phyloP scores from a whole-genome alignment of 495 filamentous ascomycete genomes.

The Hypoxylon fuscum region DNA sequence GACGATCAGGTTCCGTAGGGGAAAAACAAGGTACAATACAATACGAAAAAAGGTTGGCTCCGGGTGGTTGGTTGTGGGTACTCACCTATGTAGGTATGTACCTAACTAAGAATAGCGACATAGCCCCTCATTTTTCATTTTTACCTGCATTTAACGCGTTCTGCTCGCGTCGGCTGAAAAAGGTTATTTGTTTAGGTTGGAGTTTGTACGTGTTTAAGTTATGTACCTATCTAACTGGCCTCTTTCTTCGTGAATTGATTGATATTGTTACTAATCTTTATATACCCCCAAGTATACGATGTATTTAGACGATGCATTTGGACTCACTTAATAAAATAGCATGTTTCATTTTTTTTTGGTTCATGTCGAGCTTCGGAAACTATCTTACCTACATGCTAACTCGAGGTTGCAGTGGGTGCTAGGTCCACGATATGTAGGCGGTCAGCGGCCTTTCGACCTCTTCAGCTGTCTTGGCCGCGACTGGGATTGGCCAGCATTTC shows the following conservation, averaged over 20 bases:
- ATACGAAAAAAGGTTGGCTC: slow-evolving; percentile 22
- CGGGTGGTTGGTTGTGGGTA: slow-evolving; percentile 25
- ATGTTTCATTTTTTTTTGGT: background rate
- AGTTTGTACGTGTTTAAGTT: background rate
- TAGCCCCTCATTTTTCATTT: slow-evolving; percentile 17
- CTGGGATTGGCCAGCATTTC: slow-evolving; percentile 27
- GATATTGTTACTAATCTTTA: background rate
- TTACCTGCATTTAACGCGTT: slow-evolving; percentile 16
- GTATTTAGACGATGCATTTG: too few species aligned
- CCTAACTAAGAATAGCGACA: background rate
- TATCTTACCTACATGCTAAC: background rate
- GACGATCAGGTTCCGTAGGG: slow-evolving; percentile 17
- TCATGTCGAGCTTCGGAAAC: background rate
- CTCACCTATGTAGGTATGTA: background rate
- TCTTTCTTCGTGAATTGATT: background rate
- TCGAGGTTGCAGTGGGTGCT: slow-evolving; percentile 15
- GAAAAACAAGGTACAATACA: slow-evolving; percentile 17
- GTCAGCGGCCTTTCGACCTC: slow-evolving; percentile 8
- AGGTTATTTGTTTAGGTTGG: slow-evolving; percentile 26
- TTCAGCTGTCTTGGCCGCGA: background rate
- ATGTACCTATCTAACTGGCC: background rate
- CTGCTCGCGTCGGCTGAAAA: slow-evolving; percentile 24
- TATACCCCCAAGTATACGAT: too few species aligned
- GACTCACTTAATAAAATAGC: background rate
- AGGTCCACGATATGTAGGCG: background rate